Conservation (phyloP, 2,329 filamentous ascomycete species). For the Teratosphaeriaceae sp. region DNA sequence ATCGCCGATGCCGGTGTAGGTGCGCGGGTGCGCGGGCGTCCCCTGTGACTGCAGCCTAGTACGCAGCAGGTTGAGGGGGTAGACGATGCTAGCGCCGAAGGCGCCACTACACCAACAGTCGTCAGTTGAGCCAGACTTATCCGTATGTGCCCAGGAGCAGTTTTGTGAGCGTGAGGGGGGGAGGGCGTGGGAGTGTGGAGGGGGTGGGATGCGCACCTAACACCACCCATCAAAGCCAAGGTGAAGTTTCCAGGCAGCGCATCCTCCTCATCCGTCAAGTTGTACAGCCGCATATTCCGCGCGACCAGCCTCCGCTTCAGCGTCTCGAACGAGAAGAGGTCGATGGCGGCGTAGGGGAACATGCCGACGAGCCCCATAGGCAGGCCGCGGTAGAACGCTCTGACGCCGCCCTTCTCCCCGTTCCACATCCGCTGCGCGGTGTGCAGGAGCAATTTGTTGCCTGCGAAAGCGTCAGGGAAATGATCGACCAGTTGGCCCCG, state of each 20-base stretch:
- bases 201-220: no score
- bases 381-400: conserved; percentile 81
- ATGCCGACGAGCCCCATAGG: conserved; percentile 93
- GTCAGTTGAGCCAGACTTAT: no score
- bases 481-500: no score
- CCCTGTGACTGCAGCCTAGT: conserved; percentile 86
- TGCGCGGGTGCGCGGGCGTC: conserved; percentile 81
- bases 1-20: conserved; percentile 86
- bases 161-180: no score
- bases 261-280: conserved; percentile 77
- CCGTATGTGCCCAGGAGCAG: no score
- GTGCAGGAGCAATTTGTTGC: conserved; percentile 72
- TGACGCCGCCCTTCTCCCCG: conserved; percentile 64
- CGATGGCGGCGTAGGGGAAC: conserved; percentile 96
- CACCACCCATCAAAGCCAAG: conserved; percentile 82
- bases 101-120: no score
- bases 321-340: conserved; percentile 91
- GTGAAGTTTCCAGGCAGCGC: conserved; percentile 69
- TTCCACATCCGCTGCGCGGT: conserved; percentile 84
- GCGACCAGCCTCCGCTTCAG: conserved; percentile 69
- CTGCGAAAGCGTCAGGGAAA: no score
- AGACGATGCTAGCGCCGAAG: conserved; percentile 87
- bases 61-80: conserved; percentile 87
- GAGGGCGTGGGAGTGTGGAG: no score
- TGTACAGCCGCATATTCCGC: conserved; percentile 61